Evolutionary conservation across 306 rosid species (phyloP), one percentile per base, ranked within the genome.

Genomic region (barrel medic (Medicago truncatula)): DNA sequence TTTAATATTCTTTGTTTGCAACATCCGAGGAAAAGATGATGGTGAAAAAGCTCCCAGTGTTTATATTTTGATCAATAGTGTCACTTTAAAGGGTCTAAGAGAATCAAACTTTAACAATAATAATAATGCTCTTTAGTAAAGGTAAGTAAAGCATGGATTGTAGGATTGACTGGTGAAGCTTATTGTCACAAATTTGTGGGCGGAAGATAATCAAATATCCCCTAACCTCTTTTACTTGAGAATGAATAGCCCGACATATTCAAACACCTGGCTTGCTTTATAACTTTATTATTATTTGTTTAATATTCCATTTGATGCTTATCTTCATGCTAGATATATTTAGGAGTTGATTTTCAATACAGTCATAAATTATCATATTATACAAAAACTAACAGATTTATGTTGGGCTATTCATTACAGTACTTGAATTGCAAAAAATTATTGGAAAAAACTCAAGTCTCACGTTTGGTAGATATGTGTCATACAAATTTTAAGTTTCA

Each of bases 61-160:
- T 23, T 59, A 46, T 59, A 46, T 69, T 77, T 78, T 77, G 65
- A 40, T 61, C 36, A 62, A 8, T 34, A 62, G 7, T 34, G 9
- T 38, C 16, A 72, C 67, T 64, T 54, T 63, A 49, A 69, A 49
- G 67, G 50, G 66, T 43, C 13, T 43, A 34, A 59, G 76, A 74
- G 81, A 78, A 79, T 75, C 83, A 46, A 46, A 56, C 75, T 78
- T 79, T 83, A 74, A 9, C 31, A 12, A 6, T 41, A 20, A 8
- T 43, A 69, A 72, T 13, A 66, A 31, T 31, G 67, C 49, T 63
- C 68, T 67, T 82, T 67, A 57, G 70, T 50, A 73, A 73, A 73
- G 70, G 36, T 31, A 25, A 15, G n/a, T 41, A 74, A 61, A 74
- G 41, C 61, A 43, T 78, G 69, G 23, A 66, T 9, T 17, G 46